Conservation (phyloP, 2,329 filamentous ascomycete species). For the Pseudogymnoascus sp. region DNA sequence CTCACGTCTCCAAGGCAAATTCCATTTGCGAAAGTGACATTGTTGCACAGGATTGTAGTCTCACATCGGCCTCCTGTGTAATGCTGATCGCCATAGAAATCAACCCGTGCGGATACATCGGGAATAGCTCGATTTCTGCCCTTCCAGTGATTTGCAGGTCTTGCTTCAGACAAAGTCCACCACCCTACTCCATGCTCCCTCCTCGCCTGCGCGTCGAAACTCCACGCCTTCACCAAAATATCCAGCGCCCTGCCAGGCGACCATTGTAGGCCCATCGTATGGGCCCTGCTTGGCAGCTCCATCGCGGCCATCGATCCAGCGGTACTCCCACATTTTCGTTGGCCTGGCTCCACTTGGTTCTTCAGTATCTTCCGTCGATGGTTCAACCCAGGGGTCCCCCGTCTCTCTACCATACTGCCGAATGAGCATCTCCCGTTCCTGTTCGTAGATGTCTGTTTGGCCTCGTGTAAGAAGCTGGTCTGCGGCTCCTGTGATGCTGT, state of each 20-base stretch:
- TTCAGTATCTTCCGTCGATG: conserved; percentile 29
- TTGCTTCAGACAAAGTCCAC: conserved; percentile 26
- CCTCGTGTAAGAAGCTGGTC: conserved; percentile 78
- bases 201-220: conserved; percentile 53
- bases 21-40: neutral
- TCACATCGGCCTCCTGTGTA: neutral
- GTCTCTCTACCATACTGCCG: conserved; percentile 78
- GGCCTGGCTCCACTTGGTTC: conserved; percentile 20
- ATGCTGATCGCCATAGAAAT: neutral
- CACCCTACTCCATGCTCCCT: conserved; percentile 31
- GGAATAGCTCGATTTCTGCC: neutral
- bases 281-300: conserved; percentile 73
- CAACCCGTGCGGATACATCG: neutral
- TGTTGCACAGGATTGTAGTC: neutral
- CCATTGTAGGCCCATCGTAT: conserved; percentile 78
- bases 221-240: conserved; percentile 91
- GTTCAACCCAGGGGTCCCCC: conserved; percentile 72
- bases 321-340: conserved; percentile 70
- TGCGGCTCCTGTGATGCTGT: conserved; percentile 79
- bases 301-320: conserved; percentile 84
- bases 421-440: conserved; percentile 73
- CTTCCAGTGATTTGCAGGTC: neutral
- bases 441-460: conserved; percentile 84
- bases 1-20: neutral
- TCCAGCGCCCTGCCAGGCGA: conserved; percentile 80